A percentile compares a stretch with the other conserved stretches of the same genome.
These are phyloP conservation scores for Aphanomyces euteiches DNA, from an alignment of 352 stramenopile species.

Conservation along the genomic window DNA sequence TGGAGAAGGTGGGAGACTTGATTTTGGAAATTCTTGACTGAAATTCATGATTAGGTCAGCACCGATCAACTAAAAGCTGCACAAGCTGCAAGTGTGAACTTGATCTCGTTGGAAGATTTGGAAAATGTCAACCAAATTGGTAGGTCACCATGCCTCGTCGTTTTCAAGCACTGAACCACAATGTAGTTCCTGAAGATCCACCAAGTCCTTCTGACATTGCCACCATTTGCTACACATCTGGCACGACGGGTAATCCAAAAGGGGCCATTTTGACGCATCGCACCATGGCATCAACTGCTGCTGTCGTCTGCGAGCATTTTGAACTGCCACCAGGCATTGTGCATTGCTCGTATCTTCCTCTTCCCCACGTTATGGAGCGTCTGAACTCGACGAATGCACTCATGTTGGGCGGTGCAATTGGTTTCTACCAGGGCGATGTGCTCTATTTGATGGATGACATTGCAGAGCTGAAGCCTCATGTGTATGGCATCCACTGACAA, in stretches of 20 bases:
- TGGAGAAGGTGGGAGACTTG: not conserved
- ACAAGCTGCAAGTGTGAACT: not conserved
- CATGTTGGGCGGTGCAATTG: conserved; percentile 70
- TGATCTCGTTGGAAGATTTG: not conserved
- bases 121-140: conserved; percentile 9
- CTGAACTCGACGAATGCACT: conserved; percentile 36
- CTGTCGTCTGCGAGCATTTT: conserved; percentile 38
- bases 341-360: conserved; percentile 94
- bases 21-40: not conserved
- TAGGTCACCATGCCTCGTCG: not conserved
- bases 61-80: not conserved
- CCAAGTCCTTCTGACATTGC: conserved; percentile 32
- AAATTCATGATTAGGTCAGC: conserved; percentile 11
- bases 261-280: conserved; percentile 92
- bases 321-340: conserved; percentile 56
- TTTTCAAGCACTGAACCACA: not conserved
- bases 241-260: conserved; percentile 95
- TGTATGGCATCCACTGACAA: conserved; percentile 39
- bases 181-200: conserved; percentile 1
- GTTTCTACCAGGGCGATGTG: conserved; percentile 93
- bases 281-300: conserved; percentile 46
- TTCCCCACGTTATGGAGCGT: conserved; percentile 97
- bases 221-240: conserved; percentile 91
- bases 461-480: conserved; percentile 87
- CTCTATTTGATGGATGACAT: conserved; percentile 92